A percentile compares a stretch with the other conserved stretches of the same genome.
These are phyloP conservation scores for Phytophthora hibernalis DNA, from an alignment of 352 stramenopile species.

Conservation along the genomic window DNA sequence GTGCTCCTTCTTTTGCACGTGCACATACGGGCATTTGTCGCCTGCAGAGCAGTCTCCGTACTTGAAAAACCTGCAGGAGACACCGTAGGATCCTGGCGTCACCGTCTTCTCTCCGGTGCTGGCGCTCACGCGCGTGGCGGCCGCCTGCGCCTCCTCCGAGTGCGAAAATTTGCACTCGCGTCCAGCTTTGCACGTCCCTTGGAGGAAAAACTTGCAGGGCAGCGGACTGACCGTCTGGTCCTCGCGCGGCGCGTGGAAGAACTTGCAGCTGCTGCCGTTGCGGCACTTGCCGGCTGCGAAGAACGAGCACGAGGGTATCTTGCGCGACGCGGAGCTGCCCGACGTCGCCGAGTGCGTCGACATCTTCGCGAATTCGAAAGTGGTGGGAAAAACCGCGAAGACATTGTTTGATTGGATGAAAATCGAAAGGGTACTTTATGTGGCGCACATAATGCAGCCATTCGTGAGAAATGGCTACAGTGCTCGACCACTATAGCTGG, in stretches of 20 bases:
- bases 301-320: conserved; percentile 62
- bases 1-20: conserved; percentile 34
- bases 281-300: conserved; percentile 76
- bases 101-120: conserved; percentile 56
- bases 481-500: not conserved
- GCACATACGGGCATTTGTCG: conserved; percentile 71
- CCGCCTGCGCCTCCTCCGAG: conserved; percentile 29
- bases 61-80: conserved; percentile 81
- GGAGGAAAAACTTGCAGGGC: conserved; percentile 79
- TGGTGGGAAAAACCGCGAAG: conserved; percentile 4
- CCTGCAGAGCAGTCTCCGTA: conserved; percentile 67
- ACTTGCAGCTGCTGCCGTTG: conserved; percentile 69
- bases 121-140: conserved; percentile 39
- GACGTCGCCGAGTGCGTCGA: conserved; percentile 29
- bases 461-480: conserved; percentile 22
- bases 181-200: conserved; percentile 66
- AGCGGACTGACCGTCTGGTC: conserved; percentile 47
- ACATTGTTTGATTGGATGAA: conserved; percentile 33
- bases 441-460: conserved; percentile 8
- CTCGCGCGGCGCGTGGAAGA: conserved; percentile 60
- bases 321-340: conserved; percentile 18
- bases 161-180: conserved; percentile 78
- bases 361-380: conserved; percentile 30
- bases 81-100: conserved; percentile 49
- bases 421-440: conserved; percentile 5